Evolutionary conservation across 78 protist species (phyloP).

Genomic region (Protostelium mycophagum): DNA sequence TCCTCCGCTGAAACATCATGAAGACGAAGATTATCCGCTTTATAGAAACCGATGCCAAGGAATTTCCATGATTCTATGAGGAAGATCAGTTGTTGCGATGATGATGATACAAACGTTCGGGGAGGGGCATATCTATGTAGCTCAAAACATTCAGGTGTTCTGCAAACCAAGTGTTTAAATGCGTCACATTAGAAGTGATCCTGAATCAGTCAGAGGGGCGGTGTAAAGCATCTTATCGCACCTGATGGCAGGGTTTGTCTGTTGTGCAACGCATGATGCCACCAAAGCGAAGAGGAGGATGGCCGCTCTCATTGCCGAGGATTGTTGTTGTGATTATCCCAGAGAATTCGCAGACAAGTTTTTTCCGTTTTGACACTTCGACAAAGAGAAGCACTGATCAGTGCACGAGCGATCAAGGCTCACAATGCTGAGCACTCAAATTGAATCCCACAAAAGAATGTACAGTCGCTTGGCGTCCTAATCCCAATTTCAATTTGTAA

Average conservation of each 20-base stretch:
- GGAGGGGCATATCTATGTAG: background rate
- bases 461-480: too few relatives aligned
- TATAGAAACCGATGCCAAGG: background rate
- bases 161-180: background rate
- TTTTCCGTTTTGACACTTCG: too few relatives aligned
- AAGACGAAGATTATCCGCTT: background rate
- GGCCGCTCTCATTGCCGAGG: background rate
- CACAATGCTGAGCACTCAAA: too few relatives aligned
- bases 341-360: too few relatives aligned
- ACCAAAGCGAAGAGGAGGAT: background rate
- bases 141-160: background rate
- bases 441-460: too few relatives aligned
- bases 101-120: background rate
- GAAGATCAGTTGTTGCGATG: background rate
- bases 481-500: too few relatives aligned
- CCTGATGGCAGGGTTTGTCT: background rate
- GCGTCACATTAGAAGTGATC: background rate
- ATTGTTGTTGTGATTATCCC: too few relatives aligned
- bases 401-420: too few relatives aligned
- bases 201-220: background rate
- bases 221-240: background rate
- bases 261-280: background rate
- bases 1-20: background rate
- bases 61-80: too few relatives aligned
- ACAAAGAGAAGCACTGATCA: too few relatives aligned